phyloP scores from a whole-genome alignment of 106 monocot species.

The Platanthera zijinensis region DNA sequence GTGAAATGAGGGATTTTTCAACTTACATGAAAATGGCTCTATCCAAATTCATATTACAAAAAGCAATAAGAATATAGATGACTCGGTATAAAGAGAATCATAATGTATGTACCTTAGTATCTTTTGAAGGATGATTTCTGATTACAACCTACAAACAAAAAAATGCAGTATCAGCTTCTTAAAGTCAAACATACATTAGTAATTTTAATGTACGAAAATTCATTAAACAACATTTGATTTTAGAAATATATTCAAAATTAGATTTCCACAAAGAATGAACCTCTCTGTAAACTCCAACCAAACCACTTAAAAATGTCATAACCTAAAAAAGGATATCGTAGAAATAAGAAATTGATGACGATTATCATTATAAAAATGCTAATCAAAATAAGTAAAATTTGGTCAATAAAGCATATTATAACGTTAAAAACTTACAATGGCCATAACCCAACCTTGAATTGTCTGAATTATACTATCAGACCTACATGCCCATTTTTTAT shows the following conservation, averaged over 20 bases:
- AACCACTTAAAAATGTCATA: slow-evolving; percentile 94
- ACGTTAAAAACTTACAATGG: slow-evolving; percentile 50
- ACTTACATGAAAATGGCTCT: slow-evolving; percentile 43
- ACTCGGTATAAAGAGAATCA: slow-evolving; percentile 92
- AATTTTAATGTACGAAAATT: no score
- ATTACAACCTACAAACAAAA: slow-evolving; percentile 72
- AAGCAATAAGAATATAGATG: slow-evolving; percentile 82
- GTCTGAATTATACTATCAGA: slow-evolving; percentile 39
- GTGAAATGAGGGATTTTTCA: neutral
- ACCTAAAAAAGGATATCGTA: slow-evolving; percentile 28
- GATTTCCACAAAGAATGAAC: slow-evolving; percentile 21
- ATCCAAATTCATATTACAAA: slow-evolving; percentile 85
- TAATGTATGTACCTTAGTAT: slow-evolving; percentile 96
- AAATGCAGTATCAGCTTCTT: neutral
- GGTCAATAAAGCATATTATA: neutral
- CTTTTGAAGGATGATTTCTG: slow-evolving; percentile 88
- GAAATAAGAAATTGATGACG: no score
- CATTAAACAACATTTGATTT: neutral
- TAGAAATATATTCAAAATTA: neutral
- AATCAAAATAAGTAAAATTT: no score
- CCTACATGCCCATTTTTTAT: neutral
- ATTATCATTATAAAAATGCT: no score
- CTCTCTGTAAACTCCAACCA: slow-evolving; percentile 97
- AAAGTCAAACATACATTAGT: no score
- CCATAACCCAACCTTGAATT: slow-evolving; percentile 81